Base-by-base conservation (phyloP, 202 grass and related monocot species). In the Carex arenaria region DNA sequence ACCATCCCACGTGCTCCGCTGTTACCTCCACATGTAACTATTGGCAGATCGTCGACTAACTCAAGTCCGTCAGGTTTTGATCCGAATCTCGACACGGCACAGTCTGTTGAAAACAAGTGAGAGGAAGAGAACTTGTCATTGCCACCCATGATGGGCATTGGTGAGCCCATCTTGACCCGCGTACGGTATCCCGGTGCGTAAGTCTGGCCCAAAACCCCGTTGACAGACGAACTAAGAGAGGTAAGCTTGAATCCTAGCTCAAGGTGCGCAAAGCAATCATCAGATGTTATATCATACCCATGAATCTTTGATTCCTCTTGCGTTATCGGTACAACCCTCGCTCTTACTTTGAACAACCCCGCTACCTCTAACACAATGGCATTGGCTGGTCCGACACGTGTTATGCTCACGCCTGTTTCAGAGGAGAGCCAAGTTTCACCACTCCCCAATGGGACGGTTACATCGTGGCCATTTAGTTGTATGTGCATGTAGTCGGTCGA, bases 301-400 rank as follows among this genome's bases (percentile, higher is more conserved):
- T 83, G 85, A 38, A 87, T 43, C 40, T 70, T 83, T 34, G 85
- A 87, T 78, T 87, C 85, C 20, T 87, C 80, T 20, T 36, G 38
- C 30, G 80, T 83, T 53, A 87, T 79, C 1, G 85, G 85, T 19
- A 84, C 80, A 5, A 87, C 85, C 64, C 79, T 73, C 8, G 79
- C 85, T 77, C 79, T 83, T 7, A 87, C 32, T 34, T 76, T 82
- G 22, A 83, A 63, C 9, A 53, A 54, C 13, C 57, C 66, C 4
- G 62, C 55, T 6, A 57, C 59, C 34, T 87, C 85, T 62, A 73
- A 36, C 45, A 78, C 78, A 10, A 87, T 75, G 4, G 64, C 57
- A 66, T 87, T 83, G 80, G 71, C 80, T 66, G 54, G 52, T 30
- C 55, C 80, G 12, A 78, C 40, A 36, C 85, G 85, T 52, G 82